phyloP scores from a whole-genome alignment of 805 yeast genomes.

The Naumovozyma castellii region DNA sequence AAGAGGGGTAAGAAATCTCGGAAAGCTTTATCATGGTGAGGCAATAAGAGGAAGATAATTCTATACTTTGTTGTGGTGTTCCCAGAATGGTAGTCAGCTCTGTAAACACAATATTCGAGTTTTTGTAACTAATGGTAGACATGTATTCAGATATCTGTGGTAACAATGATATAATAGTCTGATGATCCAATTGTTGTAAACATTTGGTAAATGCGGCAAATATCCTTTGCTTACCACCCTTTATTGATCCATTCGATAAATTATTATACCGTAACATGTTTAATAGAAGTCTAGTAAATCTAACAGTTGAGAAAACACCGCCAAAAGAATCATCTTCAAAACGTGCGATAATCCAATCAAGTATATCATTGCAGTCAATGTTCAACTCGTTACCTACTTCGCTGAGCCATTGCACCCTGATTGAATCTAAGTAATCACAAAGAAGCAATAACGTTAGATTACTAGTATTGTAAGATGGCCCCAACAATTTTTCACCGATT shows the following conservation, averaged over 20 bases:
- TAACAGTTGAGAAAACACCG: constrained; percentile 30
- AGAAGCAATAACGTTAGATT: constrained; percentile 11
- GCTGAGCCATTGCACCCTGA: constrained; percentile 22
- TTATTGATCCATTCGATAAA: constrained; percentile 11
- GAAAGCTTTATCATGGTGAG: constrained; percentile 15
- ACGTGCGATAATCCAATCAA: constrained; percentile 36
- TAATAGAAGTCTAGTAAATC: constrained; percentile 30
- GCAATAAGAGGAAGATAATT: constrained; percentile 21
- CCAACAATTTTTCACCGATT: constrained; percentile 18
- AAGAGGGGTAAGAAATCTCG: constrained; percentile 14
- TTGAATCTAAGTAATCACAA: constrained; percentile 11
- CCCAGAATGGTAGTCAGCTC: constrained; percentile 19
- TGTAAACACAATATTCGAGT: constrained; percentile 22
- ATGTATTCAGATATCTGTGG: constrained; percentile 13
- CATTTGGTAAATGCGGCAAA: constrained; percentile 17
- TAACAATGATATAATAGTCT: constrained; percentile 5
- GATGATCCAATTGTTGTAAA: constrained; percentile 9
- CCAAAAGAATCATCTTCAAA: constrained; percentile 34
- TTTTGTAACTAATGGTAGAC: constrained; percentile 16
- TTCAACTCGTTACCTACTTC: constrained; percentile 19
- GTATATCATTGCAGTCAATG: constrained; percentile 41
- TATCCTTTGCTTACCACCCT: constrained; percentile 23
- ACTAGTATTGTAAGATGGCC: constrained; percentile 16
- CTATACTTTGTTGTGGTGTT: constrained; percentile 19
- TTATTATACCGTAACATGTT: constrained; percentile 22